Evolutionary conservation across 129 eudicot genomes (phyloP), one percentile per base, ranked within the genome.

Genomic region (Arctium minus): DNA sequence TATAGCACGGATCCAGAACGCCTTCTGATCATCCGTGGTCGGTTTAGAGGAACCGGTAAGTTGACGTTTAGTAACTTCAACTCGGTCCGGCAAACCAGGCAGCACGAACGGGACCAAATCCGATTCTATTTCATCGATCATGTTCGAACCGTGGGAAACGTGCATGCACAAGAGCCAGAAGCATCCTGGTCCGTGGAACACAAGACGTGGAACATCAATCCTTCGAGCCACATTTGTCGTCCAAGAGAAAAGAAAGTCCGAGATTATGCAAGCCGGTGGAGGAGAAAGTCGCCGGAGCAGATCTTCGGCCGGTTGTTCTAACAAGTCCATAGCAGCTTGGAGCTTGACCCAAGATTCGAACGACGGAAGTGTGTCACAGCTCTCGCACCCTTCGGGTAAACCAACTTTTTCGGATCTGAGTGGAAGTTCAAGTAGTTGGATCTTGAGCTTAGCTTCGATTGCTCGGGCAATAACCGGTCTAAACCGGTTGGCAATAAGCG

Each of bases 101-200:
- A 85, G 35, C 65, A 87, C 73, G 36, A 87, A 79, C 2, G 75
- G 80, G 67, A 84, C 91, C 0, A 77, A 10, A 22, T 79, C 84
- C 2, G 89, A 79, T 22, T 74, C 36, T 11, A 81, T 42, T 0
- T 3, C 11, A 8, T 79, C 84, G 0, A 70, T 5, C 2, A 42
- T 46, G 10, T 72, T 78, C 6, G 75, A 35, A 44, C 8, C 36
- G 17, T 13, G 5, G 3, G 31, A 3, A 32, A 31, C 6, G 72
- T 86, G 88, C 46, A 64, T 22, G 80, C 88, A 88, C n/a, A 85
- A 12, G 46, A 81, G 81, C 60, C 78, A 72, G 62, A 91, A 91
- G 50, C 92, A 91, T 9, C 89, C 83, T 6, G 75, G 85, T 9
- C 92, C 93, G 11, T 88, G 80, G 42, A 93, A 91, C 65, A 82